phyloP scores from a whole-genome alignment of 129 eudicot species.

The Gnaphalium uliginosum region DNA sequence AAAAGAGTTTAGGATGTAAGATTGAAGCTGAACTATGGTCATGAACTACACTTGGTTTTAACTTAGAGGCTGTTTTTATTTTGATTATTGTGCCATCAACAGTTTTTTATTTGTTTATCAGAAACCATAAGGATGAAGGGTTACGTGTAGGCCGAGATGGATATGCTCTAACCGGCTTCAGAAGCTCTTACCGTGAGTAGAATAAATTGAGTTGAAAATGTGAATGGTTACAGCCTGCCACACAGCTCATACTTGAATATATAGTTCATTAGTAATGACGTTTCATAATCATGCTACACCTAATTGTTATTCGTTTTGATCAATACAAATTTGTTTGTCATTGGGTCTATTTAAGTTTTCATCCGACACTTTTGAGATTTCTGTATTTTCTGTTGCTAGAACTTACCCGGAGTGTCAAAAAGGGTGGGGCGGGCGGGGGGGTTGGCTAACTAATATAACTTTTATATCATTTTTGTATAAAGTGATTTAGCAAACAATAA shows the following conservation, averaged over 20 bases:
- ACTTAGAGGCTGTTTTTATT: not conserved
- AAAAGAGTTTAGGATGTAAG: no score
- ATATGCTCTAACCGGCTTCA: not conserved
- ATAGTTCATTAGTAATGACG: slow-evolving; percentile 18
- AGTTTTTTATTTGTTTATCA: slow-evolving; percentile 20
- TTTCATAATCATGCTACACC: slow-evolving; percentile 12
- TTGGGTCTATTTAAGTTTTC: not conserved
- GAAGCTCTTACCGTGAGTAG: slow-evolving; percentile 15
- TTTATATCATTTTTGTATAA: not conserved
- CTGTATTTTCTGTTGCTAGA: not conserved
- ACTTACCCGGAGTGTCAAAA: not conserved
- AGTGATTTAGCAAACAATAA: not conserved
- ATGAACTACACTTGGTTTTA: not conserved
- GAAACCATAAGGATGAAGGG: slow-evolving; percentile 49
- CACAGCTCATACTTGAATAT: slow-evolving; percentile 6
- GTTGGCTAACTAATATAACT: not conserved
- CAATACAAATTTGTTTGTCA: slow-evolving; percentile 7
- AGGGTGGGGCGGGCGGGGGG: not conserved
- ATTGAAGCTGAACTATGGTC: not conserved
- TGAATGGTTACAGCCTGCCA: slow-evolving; percentile 17
- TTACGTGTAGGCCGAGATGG: slow-evolving; percentile 31
- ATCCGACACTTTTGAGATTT: not conserved
- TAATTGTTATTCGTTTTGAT: not conserved
- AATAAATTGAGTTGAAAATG: slow-evolving; percentile 41
- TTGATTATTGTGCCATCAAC: not conserved